Percentiles rank a stretch among this genome's conserved stretches.
Conservation (phyloP, 805 yeast species). For the Candida caryicola region DNA sequence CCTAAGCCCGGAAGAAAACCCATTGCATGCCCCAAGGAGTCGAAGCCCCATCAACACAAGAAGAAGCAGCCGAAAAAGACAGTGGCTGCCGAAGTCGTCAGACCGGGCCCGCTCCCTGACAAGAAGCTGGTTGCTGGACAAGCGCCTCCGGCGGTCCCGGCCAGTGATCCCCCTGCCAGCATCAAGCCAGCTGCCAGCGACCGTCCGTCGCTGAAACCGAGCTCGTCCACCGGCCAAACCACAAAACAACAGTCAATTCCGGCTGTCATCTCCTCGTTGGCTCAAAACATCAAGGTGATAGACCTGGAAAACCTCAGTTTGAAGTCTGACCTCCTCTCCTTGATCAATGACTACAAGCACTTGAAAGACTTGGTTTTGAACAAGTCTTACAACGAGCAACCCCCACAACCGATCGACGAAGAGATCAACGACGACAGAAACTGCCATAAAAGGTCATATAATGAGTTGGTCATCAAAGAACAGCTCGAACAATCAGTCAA, state of each 20-base stretch:
- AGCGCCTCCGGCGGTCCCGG: neutral
- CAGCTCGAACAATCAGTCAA: constrained; percentile 5
- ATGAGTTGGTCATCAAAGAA: constrained; percentile 18
- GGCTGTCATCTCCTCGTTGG: constrained; percentile 5
- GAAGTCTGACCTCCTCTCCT: constrained; percentile 31
- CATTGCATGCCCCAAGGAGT: constrained; percentile 6
- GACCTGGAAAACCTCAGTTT: constrained; percentile 35
- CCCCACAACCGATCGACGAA: constrained; percentile 1
- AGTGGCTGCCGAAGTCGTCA: constrained; percentile 1
- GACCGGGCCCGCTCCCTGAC: neutral
- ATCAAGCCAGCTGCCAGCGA: neutral
- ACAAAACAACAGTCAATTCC: too few species aligned
- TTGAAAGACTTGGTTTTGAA: constrained; percentile 30
- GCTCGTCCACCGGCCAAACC: neutral
- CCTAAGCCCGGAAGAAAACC: constrained; percentile 73
- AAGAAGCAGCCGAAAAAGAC: neutral
- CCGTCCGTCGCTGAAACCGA: neutral
- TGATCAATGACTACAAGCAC: constrained; percentile 41
- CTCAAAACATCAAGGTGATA: constrained; percentile 15
- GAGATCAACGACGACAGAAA: constrained; percentile 3
- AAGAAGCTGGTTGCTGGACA: constrained; percentile 3
- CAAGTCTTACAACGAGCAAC: neutral
- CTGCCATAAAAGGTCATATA: constrained; percentile 18
- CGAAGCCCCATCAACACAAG: neutral
- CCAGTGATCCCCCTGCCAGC: neutral